Conservation (phyloP, 2,329 filamentous ascomycete species). For the Scopulariopsis brevicaulis region DNA sequence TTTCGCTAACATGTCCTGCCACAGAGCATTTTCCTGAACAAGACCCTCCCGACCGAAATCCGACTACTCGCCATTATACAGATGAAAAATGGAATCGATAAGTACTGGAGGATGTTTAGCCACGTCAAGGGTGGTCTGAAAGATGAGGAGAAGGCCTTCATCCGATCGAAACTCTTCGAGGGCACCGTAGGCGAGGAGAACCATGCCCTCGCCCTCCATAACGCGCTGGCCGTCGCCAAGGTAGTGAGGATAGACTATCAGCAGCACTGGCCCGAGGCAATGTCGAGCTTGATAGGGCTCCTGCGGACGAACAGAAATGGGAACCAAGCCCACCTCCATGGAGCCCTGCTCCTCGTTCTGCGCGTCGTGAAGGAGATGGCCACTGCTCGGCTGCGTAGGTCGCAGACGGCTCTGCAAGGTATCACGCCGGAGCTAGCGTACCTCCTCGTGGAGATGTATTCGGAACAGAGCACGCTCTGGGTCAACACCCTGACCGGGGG, state of each 20-base stretch:
- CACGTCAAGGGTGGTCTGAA: conserved; percentile 51
- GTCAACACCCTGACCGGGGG: conserved; percentile 41
- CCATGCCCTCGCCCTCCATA: conserved; percentile 68
- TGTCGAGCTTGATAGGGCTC: conserved; percentile 49
- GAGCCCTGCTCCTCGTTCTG: conserved; percentile 66
- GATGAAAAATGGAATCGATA: conserved; percentile 93
- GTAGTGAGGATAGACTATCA: conserved; percentile 85
- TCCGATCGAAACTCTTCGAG: conserved; percentile 64
- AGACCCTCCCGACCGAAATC: conserved; percentile 61
- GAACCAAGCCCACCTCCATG: conserved; percentile 55
- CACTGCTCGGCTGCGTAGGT: conserved; percentile 64
- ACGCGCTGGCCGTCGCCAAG: conserved; percentile 79
- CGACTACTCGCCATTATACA: conserved; percentile 88
- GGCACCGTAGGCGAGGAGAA: conserved; percentile 70
- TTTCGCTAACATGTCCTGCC: background rate
- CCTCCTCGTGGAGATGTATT: conserved; percentile 67
- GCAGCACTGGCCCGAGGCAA: conserved; percentile 62
- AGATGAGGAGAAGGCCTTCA: conserved; percentile 63
- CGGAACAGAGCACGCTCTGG: conserved; percentile 62
- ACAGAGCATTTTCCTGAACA: conserved; percentile 72
- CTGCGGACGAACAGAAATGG: conserved; percentile 47
- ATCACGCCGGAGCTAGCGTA: conserved; percentile 77
- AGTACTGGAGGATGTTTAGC: conserved; percentile 69
- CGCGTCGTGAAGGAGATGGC: conserved; percentile 86
- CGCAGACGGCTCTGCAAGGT: conserved; percentile 64